Percentiles rank a stretch among this genome's conserved stretches.
These are phyloP conservation scores for Trichoderma sp. DNA, from an alignment of 2,329 filamentous ascomycete species.

Conservation along the genomic window DNA sequence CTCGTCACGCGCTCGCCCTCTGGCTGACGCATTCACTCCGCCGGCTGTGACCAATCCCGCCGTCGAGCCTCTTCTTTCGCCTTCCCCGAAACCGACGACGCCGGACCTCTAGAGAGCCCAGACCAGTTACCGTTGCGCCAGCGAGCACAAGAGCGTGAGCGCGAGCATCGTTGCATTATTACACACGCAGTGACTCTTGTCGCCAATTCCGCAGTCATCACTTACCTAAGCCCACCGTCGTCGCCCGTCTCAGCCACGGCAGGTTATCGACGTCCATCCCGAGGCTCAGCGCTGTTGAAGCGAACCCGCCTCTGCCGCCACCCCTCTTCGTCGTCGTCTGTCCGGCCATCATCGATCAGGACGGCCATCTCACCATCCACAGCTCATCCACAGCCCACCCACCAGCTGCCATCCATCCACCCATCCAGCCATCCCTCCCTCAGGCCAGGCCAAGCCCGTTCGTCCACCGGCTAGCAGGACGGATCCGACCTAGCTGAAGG, in stretches of 20 bases:
- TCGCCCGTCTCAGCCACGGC: conserved; percentile 1
- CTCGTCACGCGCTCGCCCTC: conserved; percentile 23
- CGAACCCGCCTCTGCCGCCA: conserved; percentile 2
- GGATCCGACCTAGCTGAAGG: conserved; percentile 21
- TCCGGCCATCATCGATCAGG: neutral
- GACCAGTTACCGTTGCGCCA: neutral
- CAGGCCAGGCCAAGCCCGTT: conserved; percentile 4
- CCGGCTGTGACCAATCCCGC: conserved; percentile 27
- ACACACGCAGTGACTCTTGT: neutral
- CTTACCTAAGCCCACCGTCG: neutral
- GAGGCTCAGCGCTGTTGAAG: neutral
- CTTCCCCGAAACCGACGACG: conserved; percentile 31
- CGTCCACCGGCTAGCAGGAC: conserved; percentile 12
- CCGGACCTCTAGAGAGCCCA: neutral
- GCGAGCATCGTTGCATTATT: neutral
- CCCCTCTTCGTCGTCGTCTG: neutral
- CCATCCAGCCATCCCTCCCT: neutral
- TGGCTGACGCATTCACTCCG: conserved; percentile 27
- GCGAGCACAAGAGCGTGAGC: neutral
- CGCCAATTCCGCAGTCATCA: conserved; percentile 14
- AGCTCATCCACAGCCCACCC: neutral
- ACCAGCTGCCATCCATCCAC: neutral
- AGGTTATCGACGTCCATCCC: neutral
- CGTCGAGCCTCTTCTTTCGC: conserved; percentile 30
- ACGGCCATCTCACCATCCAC: conserved; percentile 18